These are phyloP conservation scores for Pythium volutum DNA, from an alignment of 352 stramenopile species.

Conservation along the genomic window DNA sequence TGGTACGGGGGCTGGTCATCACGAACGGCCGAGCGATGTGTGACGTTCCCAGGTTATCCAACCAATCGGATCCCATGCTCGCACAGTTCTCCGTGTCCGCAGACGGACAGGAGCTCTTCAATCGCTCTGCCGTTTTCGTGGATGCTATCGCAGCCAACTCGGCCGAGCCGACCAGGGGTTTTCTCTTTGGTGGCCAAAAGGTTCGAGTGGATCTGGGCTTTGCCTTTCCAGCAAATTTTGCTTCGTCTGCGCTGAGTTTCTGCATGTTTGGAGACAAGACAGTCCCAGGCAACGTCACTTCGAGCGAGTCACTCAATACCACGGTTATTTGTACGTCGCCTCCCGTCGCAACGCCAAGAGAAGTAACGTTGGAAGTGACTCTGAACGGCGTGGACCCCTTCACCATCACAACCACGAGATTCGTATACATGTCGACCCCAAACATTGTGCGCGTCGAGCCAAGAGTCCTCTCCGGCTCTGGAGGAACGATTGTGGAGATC, in stretches of 20 bases:
- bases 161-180: background rate
- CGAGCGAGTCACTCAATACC: background rate
- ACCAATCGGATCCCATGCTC: background rate
- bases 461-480: conserved; percentile 1
- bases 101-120: conserved; percentile 2
- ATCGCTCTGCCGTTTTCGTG: conserved; percentile 7
- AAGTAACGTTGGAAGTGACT: conserved; percentile 5
- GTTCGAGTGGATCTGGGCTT: conserved; percentile 5
- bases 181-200: conserved; percentile 11
- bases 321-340: conserved; percentile 3
- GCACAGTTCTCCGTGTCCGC: background rate
- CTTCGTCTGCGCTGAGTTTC: background rate
- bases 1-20: conserved; percentile 2
- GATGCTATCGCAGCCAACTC: background rate
- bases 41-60: conserved; percentile 5
- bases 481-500: conserved; percentile 15
- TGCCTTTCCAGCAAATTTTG: background rate
- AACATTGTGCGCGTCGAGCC: conserved; percentile 5
- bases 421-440: conserved; percentile 2
- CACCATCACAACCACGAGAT: background rate
- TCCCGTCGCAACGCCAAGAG: background rate
- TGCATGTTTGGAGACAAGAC: conserved; percentile 5
- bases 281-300: background rate
- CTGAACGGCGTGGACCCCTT: conserved; percentile 21
- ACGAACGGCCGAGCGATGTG: conserved; percentile 11